These are phyloP conservation scores for Abrus pulchellus DNA, from an alignment of 306 rosid species.

Conservation along the genomic window DNA sequence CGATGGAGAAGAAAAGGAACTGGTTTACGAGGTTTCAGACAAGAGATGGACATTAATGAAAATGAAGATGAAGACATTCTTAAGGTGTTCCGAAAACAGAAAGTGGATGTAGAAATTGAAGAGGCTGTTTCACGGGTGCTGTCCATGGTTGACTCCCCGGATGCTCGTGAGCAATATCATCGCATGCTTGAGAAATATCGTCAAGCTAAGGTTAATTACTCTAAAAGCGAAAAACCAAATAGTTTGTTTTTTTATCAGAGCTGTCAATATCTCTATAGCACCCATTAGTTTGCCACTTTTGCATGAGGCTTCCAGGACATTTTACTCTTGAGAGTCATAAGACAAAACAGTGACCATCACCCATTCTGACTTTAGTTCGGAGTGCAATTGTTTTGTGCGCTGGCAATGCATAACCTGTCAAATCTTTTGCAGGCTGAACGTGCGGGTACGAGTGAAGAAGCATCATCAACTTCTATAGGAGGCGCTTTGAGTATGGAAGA, in stretches of 20 bases:
- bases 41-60: slow-evolving; percentile 61
- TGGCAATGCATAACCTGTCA: slow-evolving; percentile 23
- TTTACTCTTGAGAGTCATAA: neutral
- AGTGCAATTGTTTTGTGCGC: slow-evolving; percentile 13
- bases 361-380: neutral
- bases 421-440: slow-evolving; percentile 78
- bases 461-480: slow-evolving; percentile 50
- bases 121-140: slow-evolving; percentile 87
- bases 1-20: slow-evolving; percentile 93
- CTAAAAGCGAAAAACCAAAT: neutral
- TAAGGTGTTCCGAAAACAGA: slow-evolving; percentile 86
- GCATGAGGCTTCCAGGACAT: slow-evolving; percentile 20
- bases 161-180: slow-evolving; percentile 89
- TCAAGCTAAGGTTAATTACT: slow-evolving; percentile 79
- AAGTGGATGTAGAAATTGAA: slow-evolving; percentile 75
- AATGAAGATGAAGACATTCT: slow-evolving; percentile 90
- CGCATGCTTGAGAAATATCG: slow-evolving; percentile 84
- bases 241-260: slow-evolving; percentile 7
- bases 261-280: slow-evolving; percentile 4
- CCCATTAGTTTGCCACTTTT: slow-evolving; percentile 23
- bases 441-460: slow-evolving; percentile 56
- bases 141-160: slow-evolving; percentile 83
- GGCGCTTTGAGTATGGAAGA: slow-evolving; percentile 58
- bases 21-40: slow-evolving; percentile 90
- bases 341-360: slow-evolving; percentile 15